phyloP scores from a whole-genome alignment of 345 rosid species.

The Salix suchowensis region DNA sequence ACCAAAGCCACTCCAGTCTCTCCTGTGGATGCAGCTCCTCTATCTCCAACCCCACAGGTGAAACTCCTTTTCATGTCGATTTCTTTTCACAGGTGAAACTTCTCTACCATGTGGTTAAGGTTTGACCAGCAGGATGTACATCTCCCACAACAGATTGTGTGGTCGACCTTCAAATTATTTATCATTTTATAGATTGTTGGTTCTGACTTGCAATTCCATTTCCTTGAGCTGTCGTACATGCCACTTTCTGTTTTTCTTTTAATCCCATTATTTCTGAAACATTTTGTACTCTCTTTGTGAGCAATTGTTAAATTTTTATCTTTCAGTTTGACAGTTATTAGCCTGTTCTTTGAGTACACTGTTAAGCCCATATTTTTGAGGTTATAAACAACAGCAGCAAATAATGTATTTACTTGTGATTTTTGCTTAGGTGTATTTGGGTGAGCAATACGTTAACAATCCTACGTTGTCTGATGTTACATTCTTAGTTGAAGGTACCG shows the following conservation, averaged over 20 bases:
- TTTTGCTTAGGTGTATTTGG: slow-evolving; percentile 52
- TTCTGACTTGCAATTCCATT: background rate
- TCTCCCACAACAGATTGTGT: background rate
- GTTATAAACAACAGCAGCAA: background rate
- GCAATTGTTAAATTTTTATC: background rate
- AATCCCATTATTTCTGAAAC: background rate
- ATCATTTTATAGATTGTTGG: background rate
- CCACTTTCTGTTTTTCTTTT: background rate
- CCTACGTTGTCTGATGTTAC: slow-evolving; percentile 64
- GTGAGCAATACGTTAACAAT: slow-evolving; percentile 63
- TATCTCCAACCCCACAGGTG: slow-evolving; percentile 62
- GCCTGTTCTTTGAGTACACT: background rate
- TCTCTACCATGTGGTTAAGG: background rate
- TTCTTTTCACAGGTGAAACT: background rate
- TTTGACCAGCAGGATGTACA: background rate
- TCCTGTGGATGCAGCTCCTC: slow-evolving; percentile 54
- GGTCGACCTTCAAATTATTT: background rate
- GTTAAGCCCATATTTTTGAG: background rate
- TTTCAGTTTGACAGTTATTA: background rate
- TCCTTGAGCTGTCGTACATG: background rate
- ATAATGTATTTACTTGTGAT: background rate
- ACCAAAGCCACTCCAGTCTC: slow-evolving; percentile 43
- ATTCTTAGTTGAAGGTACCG: slow-evolving; percentile 61
- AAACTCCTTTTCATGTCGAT: background rate
- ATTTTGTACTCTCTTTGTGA: background rate